These are phyloP conservation scores for Pythium phragmitis DNA, from an alignment of 352 stramenopile species.

Conservation along the genomic window DNA sequence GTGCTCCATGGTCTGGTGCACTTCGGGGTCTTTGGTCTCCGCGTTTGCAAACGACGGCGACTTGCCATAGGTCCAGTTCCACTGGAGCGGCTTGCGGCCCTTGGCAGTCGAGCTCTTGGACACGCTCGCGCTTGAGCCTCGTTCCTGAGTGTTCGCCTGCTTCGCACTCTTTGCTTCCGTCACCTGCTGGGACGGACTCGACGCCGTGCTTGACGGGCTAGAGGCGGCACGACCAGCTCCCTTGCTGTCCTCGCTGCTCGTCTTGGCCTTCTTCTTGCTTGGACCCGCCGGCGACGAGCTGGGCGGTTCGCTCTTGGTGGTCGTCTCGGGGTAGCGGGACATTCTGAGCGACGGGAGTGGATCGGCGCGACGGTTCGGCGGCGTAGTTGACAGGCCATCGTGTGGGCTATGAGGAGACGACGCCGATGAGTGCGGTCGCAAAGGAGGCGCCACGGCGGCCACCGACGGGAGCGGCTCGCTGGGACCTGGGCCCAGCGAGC, in stretches of 20 bases:
- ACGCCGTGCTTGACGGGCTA: constrained; percentile 44
- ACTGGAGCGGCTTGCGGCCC: constrained; percentile 72
- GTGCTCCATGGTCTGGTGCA: constrained; percentile 87
- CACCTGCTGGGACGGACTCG: constrained; percentile 20
- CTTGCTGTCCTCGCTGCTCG: constrained; percentile 32
- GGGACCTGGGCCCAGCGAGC: constrained; percentile 35
- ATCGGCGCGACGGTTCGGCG: constrained; percentile 41
- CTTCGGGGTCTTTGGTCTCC: constrained; percentile 71
- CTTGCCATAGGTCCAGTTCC: constrained; percentile 81
- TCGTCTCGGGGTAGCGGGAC: constrained; percentile 34
- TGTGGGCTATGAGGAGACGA: constrained; percentile 55
- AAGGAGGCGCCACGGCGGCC: constrained; percentile 38
- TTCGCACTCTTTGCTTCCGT: constrained; percentile 35
- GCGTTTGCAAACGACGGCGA: constrained; percentile 44
- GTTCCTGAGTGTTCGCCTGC: constrained; percentile 17
- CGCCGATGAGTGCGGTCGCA: constrained; percentile 28
- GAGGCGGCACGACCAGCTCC: constrained; percentile 50
- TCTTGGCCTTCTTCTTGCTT: constrained; percentile 78
- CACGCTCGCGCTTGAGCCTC: constrained; percentile 25
- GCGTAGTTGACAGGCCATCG: constrained; percentile 50
- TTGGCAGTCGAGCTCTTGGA: constrained; percentile 80
- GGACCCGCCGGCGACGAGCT: constrained; percentile 2
- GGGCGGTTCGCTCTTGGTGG: too few relatives aligned
- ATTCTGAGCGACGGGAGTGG: constrained; percentile 62
- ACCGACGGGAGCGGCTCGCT: constrained; percentile 61